Conservation (phyloP, 805 yeast genomes). For the Candida montana region DNA sequence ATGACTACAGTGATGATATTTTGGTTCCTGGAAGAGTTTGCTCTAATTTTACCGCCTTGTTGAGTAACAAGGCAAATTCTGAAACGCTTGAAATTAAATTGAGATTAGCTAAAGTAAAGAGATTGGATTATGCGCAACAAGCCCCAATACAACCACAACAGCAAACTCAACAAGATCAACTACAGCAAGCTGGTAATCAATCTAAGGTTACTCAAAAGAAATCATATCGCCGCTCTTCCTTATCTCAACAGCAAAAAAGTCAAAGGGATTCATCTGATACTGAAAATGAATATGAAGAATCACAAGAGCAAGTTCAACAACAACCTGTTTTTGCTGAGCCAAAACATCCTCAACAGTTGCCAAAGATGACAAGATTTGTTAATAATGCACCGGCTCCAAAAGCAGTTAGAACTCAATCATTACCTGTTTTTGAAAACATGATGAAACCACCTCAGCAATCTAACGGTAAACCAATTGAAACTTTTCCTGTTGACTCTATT, state of each 20-base stretch:
- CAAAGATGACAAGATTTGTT: conserved; percentile 28
- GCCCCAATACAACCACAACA: conserved; percentile 9
- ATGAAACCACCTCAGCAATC: conserved; percentile 7
- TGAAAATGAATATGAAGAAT: conserved; percentile 18
- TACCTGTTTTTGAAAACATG: conserved; percentile 29
- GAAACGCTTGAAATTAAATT: conserved; percentile 55
- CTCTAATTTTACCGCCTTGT: conserved; percentile 47
- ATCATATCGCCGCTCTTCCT: conserved; percentile 8
- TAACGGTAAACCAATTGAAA: conserved; percentile 15
- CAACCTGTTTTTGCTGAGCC: conserved; percentile 11
- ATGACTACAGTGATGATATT: conserved; percentile 23
- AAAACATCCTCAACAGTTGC: conserved; percentile 7
- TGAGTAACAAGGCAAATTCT: conserved; percentile 29
- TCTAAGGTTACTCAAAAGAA: conserved; percentile 1
- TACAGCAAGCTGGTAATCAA: not conserved
- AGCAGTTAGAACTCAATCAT: conserved; percentile 40
- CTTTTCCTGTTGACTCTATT: conserved; percentile 24
- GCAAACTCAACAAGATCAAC: conserved; percentile 3
- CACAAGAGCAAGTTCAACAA: conserved; percentile 5
- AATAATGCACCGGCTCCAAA: conserved; percentile 42
- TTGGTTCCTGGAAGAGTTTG: conserved; percentile 54
- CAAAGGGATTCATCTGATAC: conserved; percentile 16
- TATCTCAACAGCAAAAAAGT: conserved; percentile 12
- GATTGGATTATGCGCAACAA: conserved; percentile 5
- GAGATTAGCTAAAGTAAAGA: conserved; percentile 31